These are phyloP conservation scores for Aureobasidium sp. DNA, from an alignment of 2,329 filamentous ascomycete genomes.

Conservation along the genomic window DNA sequence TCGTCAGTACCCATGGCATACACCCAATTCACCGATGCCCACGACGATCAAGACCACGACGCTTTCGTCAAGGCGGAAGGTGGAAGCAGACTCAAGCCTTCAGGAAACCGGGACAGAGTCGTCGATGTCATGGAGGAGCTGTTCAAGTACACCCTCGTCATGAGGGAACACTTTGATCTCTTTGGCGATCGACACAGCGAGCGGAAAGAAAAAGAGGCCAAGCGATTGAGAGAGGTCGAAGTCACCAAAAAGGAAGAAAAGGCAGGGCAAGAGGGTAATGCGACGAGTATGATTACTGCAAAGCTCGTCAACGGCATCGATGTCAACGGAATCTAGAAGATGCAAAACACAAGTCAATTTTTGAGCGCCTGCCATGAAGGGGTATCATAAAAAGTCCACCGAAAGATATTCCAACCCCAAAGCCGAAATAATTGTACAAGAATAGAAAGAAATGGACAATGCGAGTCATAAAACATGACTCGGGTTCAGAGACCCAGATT, in stretches of 20 bases:
- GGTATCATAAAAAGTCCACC: background rate
- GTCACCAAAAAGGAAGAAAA: background rate
- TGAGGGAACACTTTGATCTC: conserved; percentile 54
- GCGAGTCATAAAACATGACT: background rate
- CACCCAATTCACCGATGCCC: conserved; percentile 49
- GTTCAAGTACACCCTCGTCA: conserved; percentile 61
- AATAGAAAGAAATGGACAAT: background rate
- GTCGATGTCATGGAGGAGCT: conserved; percentile 66
- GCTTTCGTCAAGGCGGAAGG: conserved; percentile 26
- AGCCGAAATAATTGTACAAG: background rate
- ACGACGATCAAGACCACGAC: conserved; percentile 29
- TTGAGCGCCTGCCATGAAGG: background rate
- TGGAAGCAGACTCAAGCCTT: conserved; percentile 47
- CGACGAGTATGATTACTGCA: background rate
- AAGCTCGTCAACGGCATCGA: conserved; percentile 2
- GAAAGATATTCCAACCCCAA: background rate
- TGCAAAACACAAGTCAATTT: background rate
- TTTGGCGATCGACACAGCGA: conserved; percentile 60
- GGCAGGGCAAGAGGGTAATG: background rate
- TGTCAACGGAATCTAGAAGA: background rate
- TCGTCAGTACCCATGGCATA: conserved; percentile 57
- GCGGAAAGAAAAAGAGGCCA: conserved; percentile 37
- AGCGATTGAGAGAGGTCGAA: conserved; percentile 17
- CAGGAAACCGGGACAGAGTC: conserved; percentile 52
- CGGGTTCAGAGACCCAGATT: conserved; percentile 39